Percentiles rank a stretch among this genome's conserved stretches.
Conservation (phyloP, 1,284 basidiomycete species). For the Tilletia walkeri region DNA sequence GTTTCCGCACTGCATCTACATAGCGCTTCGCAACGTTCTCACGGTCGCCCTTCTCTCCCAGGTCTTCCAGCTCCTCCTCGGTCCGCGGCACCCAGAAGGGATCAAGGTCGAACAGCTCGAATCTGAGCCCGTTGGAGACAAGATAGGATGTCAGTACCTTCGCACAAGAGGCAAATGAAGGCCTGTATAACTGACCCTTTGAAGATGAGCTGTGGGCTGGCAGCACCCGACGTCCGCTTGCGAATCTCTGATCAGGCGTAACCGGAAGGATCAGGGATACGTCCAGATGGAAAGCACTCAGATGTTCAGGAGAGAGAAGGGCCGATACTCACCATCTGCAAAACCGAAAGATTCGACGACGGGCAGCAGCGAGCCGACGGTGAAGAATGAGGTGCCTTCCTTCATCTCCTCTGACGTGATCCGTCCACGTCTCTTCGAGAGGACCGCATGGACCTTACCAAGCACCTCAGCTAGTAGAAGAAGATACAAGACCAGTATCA, state of each 20-base stretch:
- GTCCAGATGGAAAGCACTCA: not conserved
- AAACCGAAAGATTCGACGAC: conserved; percentile 98
- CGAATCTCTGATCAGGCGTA: conserved; percentile 72
- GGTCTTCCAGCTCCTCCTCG: conserved; percentile 92
- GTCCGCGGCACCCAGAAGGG: conserved; percentile 99
- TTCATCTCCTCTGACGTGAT: conserved; percentile 98
- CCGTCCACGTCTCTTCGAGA: conserved; percentile 81
- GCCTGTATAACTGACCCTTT: conserved; percentile 67
- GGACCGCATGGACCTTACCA: conserved; percentile 95
- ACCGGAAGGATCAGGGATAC: not conserved
- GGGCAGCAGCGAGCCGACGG: conserved; percentile 82
- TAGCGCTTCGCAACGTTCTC: conserved; percentile 91
- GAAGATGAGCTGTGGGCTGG: conserved; percentile 94
- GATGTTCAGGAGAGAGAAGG: not conserved
- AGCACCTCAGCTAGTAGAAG: conserved; percentile 77
- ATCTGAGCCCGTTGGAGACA: conserved; percentile 62
- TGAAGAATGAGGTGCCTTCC: conserved; percentile 94
- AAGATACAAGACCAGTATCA: conserved; percentile 15
- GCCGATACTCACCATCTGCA: conserved; percentile 71
- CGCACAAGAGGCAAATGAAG: not conserved
- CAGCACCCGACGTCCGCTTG: conserved; percentile 91
- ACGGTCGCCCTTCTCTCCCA: conserved; percentile 92
- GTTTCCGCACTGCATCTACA: conserved; percentile 77
- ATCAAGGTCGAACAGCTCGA: conserved; percentile 61
- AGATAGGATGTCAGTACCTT: conserved; percentile 59